A percentile compares a stretch with the other conserved stretches of the same genome.
phyloP scores from a whole-genome alignment of 306 rosid species.

The Dalbergia oliveri region DNA sequence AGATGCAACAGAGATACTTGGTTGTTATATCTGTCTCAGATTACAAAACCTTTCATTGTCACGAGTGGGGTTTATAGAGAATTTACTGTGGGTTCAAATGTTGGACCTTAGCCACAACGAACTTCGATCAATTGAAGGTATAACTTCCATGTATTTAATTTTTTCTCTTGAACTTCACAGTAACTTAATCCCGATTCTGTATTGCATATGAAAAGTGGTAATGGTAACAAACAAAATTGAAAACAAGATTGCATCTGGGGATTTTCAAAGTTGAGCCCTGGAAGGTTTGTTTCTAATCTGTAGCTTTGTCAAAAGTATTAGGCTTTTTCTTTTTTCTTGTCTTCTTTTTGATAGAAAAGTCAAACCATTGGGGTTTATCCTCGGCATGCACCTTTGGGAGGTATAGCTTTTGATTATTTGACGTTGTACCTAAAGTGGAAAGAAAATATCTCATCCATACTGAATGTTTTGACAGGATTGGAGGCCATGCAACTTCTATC shows the following conservation, averaged over 20 bases:
- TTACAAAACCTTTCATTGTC: constrained; percentile 78
- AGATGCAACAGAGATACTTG: constrained; percentile 47
- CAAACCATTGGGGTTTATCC: not conserved
- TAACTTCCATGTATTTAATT: constrained; percentile 36
- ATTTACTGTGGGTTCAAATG: constrained; percentile 84
- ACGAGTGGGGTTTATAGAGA: constrained; percentile 72
- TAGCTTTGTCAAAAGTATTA: not conserved
- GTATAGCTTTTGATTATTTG: constrained; percentile 14
- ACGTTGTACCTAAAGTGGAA: constrained; percentile 20
- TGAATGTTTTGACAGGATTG: constrained; percentile 71
- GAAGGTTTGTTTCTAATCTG: constrained; percentile 16
- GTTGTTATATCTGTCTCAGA: constrained; percentile 61
- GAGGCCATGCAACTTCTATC: constrained; percentile 91
- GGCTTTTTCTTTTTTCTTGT: too few relatives aligned
- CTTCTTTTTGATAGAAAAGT: not conserved
- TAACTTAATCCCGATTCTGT: not conserved
- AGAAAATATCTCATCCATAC: constrained; percentile 24
- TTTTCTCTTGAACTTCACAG: not conserved
- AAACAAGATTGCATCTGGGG: not conserved
- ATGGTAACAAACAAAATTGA: not conserved
- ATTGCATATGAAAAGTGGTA: not conserved
- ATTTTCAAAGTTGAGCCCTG: not conserved
- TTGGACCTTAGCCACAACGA: constrained; percentile 91
- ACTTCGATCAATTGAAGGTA: constrained; percentile 86
- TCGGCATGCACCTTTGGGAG: not conserved